Evolutionary conservation across 139 green algal genomes (phyloP).

Genomic region (Parachlorella kessleri): DNA sequence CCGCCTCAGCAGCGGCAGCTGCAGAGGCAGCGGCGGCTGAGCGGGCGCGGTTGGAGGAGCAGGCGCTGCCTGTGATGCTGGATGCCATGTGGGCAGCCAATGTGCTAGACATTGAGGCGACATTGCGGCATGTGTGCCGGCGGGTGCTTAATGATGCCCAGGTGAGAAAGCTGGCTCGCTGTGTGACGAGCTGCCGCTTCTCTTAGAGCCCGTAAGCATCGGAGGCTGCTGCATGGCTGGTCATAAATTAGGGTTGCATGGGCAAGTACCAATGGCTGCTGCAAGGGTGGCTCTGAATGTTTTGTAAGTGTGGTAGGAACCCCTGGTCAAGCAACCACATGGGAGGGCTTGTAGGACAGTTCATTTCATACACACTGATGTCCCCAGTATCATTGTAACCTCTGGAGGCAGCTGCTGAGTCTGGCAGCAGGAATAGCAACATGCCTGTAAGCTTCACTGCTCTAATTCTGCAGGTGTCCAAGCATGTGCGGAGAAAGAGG

Average conservation of each 20-base stretch:
- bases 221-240: background rate
- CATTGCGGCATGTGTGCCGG: conserved; percentile 69
- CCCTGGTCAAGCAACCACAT: background rate
- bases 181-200: background rate
- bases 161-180: background rate
- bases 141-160: conserved; percentile 37
- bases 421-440: background rate
- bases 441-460: background rate
- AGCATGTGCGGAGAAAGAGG: conserved; percentile 38
- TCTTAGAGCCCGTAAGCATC: too few species aligned
- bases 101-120: conserved; percentile 89
- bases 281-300: background rate
- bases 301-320: background rate
- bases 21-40: conserved; percentile 18
- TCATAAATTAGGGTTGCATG: background rate
- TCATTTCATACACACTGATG: background rate
- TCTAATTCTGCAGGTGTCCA: conserved; percentile 11
- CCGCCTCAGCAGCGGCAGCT: background rate
- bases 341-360: background rate
- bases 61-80: conserved; percentile 81
- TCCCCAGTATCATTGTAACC: background rate
- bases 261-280: background rate
- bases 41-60: conserved; percentile 66
- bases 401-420: too few species aligned
- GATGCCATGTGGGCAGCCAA: conserved; percentile 91